Evolutionary conservation across 1,139 yeast species (phyloP).

Genomic region (Yamadazyma triangularis): DNA sequence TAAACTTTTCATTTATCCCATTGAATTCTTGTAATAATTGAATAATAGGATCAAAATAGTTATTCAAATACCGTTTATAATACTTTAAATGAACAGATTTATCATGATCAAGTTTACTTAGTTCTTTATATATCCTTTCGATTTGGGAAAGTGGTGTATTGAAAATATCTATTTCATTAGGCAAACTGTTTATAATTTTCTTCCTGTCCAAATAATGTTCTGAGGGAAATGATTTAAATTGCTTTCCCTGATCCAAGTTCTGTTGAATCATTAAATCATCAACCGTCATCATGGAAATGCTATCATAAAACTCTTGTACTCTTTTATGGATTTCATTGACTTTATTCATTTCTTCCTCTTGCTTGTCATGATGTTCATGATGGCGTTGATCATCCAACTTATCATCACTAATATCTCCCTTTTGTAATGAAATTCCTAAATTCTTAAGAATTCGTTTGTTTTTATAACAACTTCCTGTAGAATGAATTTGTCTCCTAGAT

Average conservation of each 20-base stretch:
- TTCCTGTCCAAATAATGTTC: conserved; percentile 36
- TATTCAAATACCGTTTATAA: conserved; percentile 27
- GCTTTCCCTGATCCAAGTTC: conserved; percentile 34
- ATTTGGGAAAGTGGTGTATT: conserved; percentile 24
- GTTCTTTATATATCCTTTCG: conserved; percentile 26
- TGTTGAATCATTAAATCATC: conserved; percentile 36
- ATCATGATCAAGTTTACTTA: conserved; percentile 34
- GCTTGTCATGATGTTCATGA: conserved; percentile 1
- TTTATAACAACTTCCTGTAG: background rate
- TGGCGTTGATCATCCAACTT: background rate
- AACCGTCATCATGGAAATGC: conserved; percentile 35
- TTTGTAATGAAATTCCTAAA: conserved; percentile 2
- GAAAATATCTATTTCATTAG: conserved; percentile 35
- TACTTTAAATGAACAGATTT: conserved; percentile 36
- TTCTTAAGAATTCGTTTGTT: conserved; percentile 6
- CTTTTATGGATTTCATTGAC: conserved; percentile 6
- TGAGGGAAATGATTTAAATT: conserved; percentile 30
- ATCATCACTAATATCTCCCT: conserved; percentile 1
- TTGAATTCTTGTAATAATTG: conserved; percentile 32
- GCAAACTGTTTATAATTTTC: conserved; percentile 28
- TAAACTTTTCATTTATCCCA: conserved; percentile 35
- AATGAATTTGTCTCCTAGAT: conserved; percentile 2
- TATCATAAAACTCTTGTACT: conserved; percentile 21
- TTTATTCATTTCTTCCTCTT: conserved; percentile 3
- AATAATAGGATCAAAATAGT: conserved; percentile 31